Percentiles rank a stretch among this genome's conserved stretches.
Evolutionary conservation across 2,329 filamentous ascomycete species (phyloP).

Genomic region (Trichoderma sp.): DNA sequence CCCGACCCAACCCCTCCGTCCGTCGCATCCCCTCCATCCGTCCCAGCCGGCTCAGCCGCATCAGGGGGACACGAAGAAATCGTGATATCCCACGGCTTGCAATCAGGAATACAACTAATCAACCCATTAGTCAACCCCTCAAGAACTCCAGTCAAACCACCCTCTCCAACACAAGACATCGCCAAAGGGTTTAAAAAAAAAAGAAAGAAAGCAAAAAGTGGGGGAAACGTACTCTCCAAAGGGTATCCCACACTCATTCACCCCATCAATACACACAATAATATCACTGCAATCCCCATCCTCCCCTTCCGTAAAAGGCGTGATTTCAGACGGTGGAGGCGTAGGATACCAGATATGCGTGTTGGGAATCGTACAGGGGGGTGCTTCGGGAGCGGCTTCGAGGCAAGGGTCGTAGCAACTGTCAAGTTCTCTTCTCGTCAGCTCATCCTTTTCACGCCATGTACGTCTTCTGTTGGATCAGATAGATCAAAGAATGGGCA

Average conservation of each 20-base stretch:
- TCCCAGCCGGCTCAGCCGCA: background rate
- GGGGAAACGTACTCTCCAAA: slow-evolving; percentile 33
- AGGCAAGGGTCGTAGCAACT: slow-evolving; percentile 41
- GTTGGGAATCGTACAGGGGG: slow-evolving; percentile 29
- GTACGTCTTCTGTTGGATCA: no score
- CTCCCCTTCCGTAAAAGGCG: background rate
- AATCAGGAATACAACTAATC: slow-evolving; percentile 35
- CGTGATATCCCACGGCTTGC: slow-evolving; percentile 30
- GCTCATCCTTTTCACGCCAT: background rate
- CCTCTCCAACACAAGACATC: no score
- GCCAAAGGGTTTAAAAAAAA: no score
- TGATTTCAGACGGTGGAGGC: background rate
- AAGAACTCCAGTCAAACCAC: no score
- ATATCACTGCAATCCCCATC: slow-evolving; percentile 34
- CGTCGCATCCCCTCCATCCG: no score
- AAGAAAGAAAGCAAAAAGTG: no score
- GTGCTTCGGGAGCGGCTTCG: slow-evolving; percentile 32
- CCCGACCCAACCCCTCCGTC: no score
- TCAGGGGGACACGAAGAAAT: slow-evolving; percentile 31
- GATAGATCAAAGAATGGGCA: background rate
- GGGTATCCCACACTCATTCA: slow-evolving; percentile 35
- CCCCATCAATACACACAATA: slow-evolving; percentile 34
- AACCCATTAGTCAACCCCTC: background rate
- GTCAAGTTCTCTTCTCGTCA: background rate
- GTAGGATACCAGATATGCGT: slow-evolving; percentile 3